phyloP scores from a whole-genome alignment of 2,329 filamentous ascomycete species.

The Talaromyces sp. region DNA sequence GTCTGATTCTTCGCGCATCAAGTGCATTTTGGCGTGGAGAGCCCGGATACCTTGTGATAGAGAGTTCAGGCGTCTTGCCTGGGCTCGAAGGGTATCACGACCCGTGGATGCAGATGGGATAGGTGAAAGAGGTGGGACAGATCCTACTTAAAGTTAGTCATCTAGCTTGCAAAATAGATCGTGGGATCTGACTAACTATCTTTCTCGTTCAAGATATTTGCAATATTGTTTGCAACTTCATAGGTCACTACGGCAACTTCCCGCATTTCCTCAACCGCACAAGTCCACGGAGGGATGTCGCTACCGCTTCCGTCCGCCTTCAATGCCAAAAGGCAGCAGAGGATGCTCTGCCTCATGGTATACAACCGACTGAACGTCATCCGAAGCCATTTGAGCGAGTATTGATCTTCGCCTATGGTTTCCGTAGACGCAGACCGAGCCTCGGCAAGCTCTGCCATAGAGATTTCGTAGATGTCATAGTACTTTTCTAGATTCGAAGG shows the following conservation, averaged over 20 bases:
- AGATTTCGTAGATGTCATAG: slow-evolving; percentile 83
- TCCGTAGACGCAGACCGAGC: slow-evolving; percentile 62
- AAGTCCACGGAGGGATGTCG: slow-evolving; percentile 75
- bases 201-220: slow-evolving; percentile 69
- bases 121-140: slow-evolving; percentile 50
- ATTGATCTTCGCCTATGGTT: slow-evolving; percentile 67
- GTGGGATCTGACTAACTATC: slow-evolving; percentile 57
- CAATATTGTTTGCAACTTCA: slow-evolving; percentile 62
- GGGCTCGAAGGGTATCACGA: slow-evolving; percentile 79
- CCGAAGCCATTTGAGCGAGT: slow-evolving; percentile 76
- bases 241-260: slow-evolving; percentile 60
- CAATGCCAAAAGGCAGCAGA: slow-evolving; percentile 85
- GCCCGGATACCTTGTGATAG: slow-evolving; percentile 87
- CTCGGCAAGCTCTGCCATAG: slow-evolving; percentile 66
- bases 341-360: slow-evolving; percentile 74
- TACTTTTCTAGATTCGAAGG: slow-evolving; percentile 84
- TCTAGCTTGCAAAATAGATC: too few species aligned
- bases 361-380: slow-evolving; percentile 76
- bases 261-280: slow-evolving; percentile 70
- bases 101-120: slow-evolving; percentile 61
- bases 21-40: slow-evolving; percentile 88
- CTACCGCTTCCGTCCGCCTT: slow-evolving; percentile 73
- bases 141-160: slow-evolving; percentile 23
- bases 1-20: slow-evolving; percentile 86
- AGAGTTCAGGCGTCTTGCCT: slow-evolving; percentile 81